phyloP scores from a whole-genome alignment of 176 grass and related monocot species.

The Carex pumila region DNA sequence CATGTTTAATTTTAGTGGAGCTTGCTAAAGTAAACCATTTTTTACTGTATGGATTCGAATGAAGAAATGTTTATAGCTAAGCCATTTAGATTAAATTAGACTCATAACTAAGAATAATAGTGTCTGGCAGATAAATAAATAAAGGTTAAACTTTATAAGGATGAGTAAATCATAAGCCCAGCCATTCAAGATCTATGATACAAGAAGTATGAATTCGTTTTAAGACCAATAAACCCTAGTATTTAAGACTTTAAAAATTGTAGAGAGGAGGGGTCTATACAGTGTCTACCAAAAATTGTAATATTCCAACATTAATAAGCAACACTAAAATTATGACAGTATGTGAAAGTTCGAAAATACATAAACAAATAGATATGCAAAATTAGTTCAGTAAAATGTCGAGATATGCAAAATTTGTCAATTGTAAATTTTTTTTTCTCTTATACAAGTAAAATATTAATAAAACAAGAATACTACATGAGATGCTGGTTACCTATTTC shows the following conservation, averaged over 20 bases:
- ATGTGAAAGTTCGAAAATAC: neutral
- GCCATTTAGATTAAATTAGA: neutral
- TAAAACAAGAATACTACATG: neutral
- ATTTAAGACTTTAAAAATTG: neutral
- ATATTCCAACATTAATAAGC: neutral
- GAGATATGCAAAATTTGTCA: neutral
- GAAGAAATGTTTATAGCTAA: neutral
- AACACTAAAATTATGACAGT: neutral
- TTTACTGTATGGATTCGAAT: neutral
- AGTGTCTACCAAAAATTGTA: neutral
- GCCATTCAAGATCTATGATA: neutral
- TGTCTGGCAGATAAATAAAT: neutral
- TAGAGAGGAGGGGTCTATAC: neutral
- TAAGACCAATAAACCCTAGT: neutral
- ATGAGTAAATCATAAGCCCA: neutral
- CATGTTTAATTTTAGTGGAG: too few relatives aligned
- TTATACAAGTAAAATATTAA: constrained; percentile 1
- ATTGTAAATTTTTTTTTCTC: neutral
- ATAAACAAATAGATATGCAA: neutral
- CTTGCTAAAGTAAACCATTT: neutral
- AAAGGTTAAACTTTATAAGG: neutral
- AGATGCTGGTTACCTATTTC: neutral
- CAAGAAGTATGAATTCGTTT: neutral
- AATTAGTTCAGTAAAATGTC: neutral
- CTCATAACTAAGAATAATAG: neutral